Evolutionary conservation across 768 basidiomycete species (phyloP).

Genomic region (Russula brevipes): DNA sequence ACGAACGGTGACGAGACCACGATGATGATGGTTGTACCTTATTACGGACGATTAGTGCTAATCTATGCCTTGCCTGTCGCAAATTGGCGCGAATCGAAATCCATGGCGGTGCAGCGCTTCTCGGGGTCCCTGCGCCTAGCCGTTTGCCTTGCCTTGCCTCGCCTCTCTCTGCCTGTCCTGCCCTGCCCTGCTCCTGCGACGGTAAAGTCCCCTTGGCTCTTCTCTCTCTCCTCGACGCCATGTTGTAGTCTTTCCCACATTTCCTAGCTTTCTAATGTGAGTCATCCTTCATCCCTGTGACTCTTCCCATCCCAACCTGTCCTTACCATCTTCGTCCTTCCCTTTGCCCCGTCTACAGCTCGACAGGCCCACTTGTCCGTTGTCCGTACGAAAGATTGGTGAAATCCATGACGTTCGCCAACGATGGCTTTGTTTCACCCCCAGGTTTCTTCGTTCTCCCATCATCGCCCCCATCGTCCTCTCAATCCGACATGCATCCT

Average conservation of each 20-base stretch:
- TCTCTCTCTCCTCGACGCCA: not conserved
- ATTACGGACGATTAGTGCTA: too few relatives aligned
- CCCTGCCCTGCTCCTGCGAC: too few relatives aligned
- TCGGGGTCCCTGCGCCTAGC: too few relatives aligned
- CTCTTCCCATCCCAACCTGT: too few relatives aligned
- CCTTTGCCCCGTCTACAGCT: not conserved
- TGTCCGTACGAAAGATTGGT: slow-evolving; percentile 22
- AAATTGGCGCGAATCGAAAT: too few relatives aligned
- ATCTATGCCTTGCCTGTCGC: too few relatives aligned
- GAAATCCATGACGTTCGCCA: slow-evolving; percentile 20
- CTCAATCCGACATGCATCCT: slow-evolving; percentile 15
- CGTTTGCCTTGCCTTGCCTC: too few relatives aligned
- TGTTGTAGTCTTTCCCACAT: slow-evolving; percentile 16
- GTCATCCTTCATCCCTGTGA: not conserved
- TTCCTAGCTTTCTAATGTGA: slow-evolving; percentile 9
- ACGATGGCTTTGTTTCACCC: slow-evolving; percentile 12
- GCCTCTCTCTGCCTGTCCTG: not conserved
- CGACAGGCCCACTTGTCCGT: slow-evolving; percentile 13
- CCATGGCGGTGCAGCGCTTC: too few relatives aligned
- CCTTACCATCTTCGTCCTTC: not conserved
- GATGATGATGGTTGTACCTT: too few relatives aligned
- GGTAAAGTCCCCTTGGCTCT: not conserved
- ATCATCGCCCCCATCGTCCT: slow-evolving; percentile 12
- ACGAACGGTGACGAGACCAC: too few relatives aligned
- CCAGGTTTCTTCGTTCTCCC: slow-evolving; percentile 1